Base-by-base conservation (phyloP, 164 flowering plant species). In the Santalum album region DNA sequence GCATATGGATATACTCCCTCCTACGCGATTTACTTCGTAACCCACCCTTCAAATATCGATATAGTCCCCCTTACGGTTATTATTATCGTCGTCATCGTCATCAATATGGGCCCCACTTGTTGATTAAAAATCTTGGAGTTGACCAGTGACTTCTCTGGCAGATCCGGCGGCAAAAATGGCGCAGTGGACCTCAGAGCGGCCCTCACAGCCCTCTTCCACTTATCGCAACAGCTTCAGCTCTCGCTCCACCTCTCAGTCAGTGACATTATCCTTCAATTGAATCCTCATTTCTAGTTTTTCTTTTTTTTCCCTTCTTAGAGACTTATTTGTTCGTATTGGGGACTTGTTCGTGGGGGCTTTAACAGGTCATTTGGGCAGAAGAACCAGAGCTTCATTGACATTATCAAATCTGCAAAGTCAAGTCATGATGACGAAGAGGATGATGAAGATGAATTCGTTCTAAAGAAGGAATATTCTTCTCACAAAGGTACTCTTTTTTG, bases 381-480 rank as follows among this genome's bases (percentile, higher is more conserved):
- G 68, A 72, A 56, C 43, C 76, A 64, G 56, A 75, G 81, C 58
- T 84, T 90, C 60, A 69, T 81, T 73, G 87, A 81, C 36, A 82
- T 84, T 80, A 71, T 87, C 63, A 78, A 73, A 59, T 72, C 89
- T 6, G 77, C 77, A 1, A 77, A 69, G 67, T 77, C 69, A 17
- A 3, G 58, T 16, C 60, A 67, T 34, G 89, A 84, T 36, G 87
- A 78, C 7, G 86, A 80, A 22, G 78, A 77, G 3, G 88, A 85
- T 2, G 85, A 78, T 0, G 90, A 84, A 0, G 85, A 82, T 12
- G 88, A 78, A 53, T 78, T 79, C n/a, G 56, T 54, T 27, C 52
- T 75, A 25, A 83, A 80, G 72, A 80, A 75, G 56, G 96, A 84
- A 63, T 49, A 58, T n/a, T 65, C 87, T 42, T 61, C 85, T n/a